Conservation (phyloP, 352 stramenopile genomes). For the Detonula confervacea region DNA sequence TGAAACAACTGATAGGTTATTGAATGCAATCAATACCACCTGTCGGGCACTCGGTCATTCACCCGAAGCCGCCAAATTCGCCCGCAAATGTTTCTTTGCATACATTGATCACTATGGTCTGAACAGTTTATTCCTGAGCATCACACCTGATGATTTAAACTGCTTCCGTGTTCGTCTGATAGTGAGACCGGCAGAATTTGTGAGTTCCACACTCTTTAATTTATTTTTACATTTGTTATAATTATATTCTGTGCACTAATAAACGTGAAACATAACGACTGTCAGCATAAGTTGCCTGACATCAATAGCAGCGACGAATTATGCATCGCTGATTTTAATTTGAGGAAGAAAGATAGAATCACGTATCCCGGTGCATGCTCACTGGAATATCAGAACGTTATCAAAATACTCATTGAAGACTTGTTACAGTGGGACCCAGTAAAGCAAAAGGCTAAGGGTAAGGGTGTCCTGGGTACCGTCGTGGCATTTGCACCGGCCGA, state of each 20-base stretch:
- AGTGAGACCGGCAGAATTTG: too few relatives aligned
- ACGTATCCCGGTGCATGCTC: slow-evolving; percentile 33
- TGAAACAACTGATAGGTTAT: slow-evolving; percentile 7
- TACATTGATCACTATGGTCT: neutral
- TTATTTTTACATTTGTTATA: neutral
- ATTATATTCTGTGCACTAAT: neutral
- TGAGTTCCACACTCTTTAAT: neutral
- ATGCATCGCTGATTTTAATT: slow-evolving; percentile 6
- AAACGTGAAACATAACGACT: neutral
- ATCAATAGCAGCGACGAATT: slow-evolving; percentile 7
- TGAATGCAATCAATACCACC: slow-evolving; percentile 28
- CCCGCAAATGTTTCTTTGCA: neutral
- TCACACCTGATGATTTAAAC: neutral
- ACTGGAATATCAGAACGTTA: slow-evolving; percentile 4
- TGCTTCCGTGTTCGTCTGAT: slow-evolving; percentile 7
- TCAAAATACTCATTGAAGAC: slow-evolving; percentile 22
- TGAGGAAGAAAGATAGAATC: slow-evolving; percentile 8
- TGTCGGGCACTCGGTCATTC: slow-evolving; percentile 23
- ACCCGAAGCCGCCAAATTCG: slow-evolving; percentile 1
- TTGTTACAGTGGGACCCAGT: slow-evolving; percentile 20
- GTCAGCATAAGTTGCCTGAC: slow-evolving; percentile 3
- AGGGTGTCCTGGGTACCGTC: slow-evolving; percentile 19
- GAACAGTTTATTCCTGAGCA: neutral
- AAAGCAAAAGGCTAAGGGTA: slow-evolving; percentile 3
- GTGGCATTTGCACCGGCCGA: slow-evolving; percentile 5